Conservation (phyloP, 768 basidiomycete species). For the Pluteus cervinus region DNA sequence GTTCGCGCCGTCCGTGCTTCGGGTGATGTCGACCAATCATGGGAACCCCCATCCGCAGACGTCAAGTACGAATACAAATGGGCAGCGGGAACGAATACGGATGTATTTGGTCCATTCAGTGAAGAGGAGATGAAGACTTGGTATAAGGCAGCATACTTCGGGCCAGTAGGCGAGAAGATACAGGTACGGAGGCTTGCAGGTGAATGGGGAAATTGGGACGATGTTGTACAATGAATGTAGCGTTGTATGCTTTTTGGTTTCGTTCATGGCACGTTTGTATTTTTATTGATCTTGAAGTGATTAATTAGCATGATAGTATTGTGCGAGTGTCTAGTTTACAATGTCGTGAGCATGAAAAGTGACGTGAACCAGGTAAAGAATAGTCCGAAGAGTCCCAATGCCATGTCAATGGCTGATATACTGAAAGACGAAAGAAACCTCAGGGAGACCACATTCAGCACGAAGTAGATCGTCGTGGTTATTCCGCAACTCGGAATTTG, state of each 20-base stretch:
- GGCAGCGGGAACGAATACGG: conserved; percentile 43
- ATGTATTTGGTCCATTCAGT: conserved; percentile 73
- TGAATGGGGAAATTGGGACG: conserved; percentile 73
- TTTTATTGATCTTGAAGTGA: no score
- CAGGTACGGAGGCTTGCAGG: conserved; percentile 60
- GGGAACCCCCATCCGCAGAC: conserved; percentile 75
- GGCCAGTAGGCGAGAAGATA: conserved; percentile 69
- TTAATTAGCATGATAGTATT: conserved; percentile 7
- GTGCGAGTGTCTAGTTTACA: no score
- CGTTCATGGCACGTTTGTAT: no score
- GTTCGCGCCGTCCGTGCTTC: conserved; percentile 70
- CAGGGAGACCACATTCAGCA: conserved; percentile 76
- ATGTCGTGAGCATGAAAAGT: no score
- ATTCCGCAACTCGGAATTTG: conserved; percentile 77
- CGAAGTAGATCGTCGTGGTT: conserved; percentile 95
- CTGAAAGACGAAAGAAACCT: conserved; percentile 95
- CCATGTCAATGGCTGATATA: conserved; percentile 75
- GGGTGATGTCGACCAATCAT: conserved; percentile 59
- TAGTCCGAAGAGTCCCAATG: conserved; percentile 4
- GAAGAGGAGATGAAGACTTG: conserved; percentile 78
- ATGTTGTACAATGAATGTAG: conserved; percentile 43
- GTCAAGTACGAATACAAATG: conserved; percentile 80
- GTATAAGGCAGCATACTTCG: conserved; percentile 81
- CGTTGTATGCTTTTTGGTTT: no score
- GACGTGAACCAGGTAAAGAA: no score